A percentile compares a stretch with the other conserved stretches of the same genome.
Evolutionary conservation across 768 basidiomycete species (phyloP).

Genomic region (Xerocomellus intermedius): DNA sequence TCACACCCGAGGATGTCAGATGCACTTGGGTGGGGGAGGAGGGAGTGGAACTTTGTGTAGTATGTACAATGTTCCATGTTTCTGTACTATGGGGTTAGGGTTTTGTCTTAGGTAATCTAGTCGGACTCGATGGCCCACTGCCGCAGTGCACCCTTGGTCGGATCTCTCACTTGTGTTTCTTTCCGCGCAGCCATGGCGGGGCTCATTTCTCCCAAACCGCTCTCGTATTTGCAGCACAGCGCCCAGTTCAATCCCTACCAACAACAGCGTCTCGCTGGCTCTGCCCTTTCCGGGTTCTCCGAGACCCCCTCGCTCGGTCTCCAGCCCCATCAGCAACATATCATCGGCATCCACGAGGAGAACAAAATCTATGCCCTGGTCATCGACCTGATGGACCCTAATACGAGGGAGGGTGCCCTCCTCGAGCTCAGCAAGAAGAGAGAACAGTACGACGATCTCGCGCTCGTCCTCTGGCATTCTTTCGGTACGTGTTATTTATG

Average conservation of each 20-base stretch:
- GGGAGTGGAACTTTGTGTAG: slow-evolving; percentile 6
- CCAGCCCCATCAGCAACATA: slow-evolving; percentile 54
- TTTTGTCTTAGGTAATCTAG: slow-evolving; percentile 27
- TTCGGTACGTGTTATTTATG: slow-evolving; percentile 61
- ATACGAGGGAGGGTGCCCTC: slow-evolving; percentile 83
- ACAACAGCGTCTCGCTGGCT: slow-evolving; percentile 38
- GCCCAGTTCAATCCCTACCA: slow-evolving; percentile 60
- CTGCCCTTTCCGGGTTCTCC: slow-evolving; percentile 44
- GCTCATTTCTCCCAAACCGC: slow-evolving; percentile 59
- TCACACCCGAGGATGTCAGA: slow-evolving; percentile 33
- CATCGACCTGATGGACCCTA: slow-evolving; percentile 80
- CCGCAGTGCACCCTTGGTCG: background rate
- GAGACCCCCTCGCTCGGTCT: slow-evolving; percentile 60
- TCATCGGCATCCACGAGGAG: slow-evolving; percentile 59
- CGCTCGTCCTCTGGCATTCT: slow-evolving; percentile 96
- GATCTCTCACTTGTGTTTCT: slow-evolving; percentile 13
- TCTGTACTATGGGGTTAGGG: slow-evolving; percentile 23
- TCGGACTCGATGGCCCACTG: background rate
- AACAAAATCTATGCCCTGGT: slow-evolving; percentile 89
- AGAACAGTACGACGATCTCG: slow-evolving; percentile 98
- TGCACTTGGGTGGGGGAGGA: slow-evolving; percentile 33
- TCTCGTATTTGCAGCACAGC: slow-evolving; percentile 64
- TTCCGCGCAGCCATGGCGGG: slow-evolving; percentile 48
- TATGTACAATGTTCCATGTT: background rate
- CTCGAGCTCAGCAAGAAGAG: slow-evolving; percentile 98